Evolutionary conservation across 169 alveolate genomes (phyloP).

Genomic region (Eimeria sp.): DNA sequence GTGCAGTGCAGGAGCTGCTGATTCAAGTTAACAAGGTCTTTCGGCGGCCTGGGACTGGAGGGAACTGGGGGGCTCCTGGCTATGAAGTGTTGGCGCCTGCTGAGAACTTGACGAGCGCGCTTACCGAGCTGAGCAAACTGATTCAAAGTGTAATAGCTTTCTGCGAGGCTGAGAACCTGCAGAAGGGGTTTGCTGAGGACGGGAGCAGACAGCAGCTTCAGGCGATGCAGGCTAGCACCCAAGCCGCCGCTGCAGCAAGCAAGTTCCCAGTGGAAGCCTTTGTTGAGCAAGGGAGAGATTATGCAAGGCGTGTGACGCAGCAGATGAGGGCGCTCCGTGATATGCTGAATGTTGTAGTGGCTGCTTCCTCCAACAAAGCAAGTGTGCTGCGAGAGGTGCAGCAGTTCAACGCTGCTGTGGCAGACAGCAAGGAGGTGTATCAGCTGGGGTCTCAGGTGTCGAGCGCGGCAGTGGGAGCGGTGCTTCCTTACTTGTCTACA

Average conservation of each 20-base stretch:
- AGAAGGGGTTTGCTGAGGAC: conserved; percentile 4
- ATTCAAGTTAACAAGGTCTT: neutral
- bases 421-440: conserved; percentile 7
- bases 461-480: conserved; percentile 22
- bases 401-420: neutral
- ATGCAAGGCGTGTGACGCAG: conserved; percentile 8
- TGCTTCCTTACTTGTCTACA: conserved; percentile 13
- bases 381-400: neutral
- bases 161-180: conserved; percentile 26
- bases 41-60: neutral
- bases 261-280: conserved; percentile 53
- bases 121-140: conserved; percentile 10
- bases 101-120: neutral
- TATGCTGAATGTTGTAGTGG: neutral
- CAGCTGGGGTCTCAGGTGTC: conserved; percentile 33
- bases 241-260: neutral
- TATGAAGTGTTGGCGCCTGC: neutral
- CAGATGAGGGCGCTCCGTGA: neutral
- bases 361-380: neutral
- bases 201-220: neutral
- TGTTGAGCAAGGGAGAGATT: neutral
- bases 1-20: conserved; percentile 10
- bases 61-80: neutral
- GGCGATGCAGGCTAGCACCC: neutral
- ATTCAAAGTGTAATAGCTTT: neutral